Percentiles rank a stretch among this genome's conserved stretches.
phyloP scores from a whole-genome alignment of 1,284 basidiomycete species.

The Pyrrhoderma noxium region DNA sequence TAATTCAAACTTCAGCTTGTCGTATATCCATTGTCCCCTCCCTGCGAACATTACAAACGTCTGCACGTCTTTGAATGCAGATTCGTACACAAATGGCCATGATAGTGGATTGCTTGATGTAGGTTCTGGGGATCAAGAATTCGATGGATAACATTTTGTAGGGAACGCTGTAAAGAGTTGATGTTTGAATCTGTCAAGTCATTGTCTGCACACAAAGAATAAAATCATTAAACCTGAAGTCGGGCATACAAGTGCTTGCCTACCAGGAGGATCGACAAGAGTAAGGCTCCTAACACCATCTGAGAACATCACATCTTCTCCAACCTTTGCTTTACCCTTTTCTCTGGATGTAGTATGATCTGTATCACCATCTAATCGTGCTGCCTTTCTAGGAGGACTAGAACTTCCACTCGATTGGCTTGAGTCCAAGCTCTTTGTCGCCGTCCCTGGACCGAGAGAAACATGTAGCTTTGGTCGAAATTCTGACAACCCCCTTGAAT shows the following conservation, averaged over 20 bases:
- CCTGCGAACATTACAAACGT: constrained; percentile 11
- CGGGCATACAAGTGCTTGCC: background rate
- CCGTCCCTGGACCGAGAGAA: background rate
- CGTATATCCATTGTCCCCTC: constrained; percentile 17
- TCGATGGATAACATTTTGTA: constrained; percentile 8
- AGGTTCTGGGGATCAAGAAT: constrained; percentile 3
- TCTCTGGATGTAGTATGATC: constrained; percentile 14
- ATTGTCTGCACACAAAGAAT: background rate
- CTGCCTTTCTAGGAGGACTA: constrained; percentile 16
- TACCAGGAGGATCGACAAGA: constrained; percentile 9
- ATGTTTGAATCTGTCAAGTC: constrained; percentile 6
- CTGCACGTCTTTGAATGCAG: constrained; percentile 8
- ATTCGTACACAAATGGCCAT: constrained; percentile 5
- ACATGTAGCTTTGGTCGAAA: constrained; percentile 8
- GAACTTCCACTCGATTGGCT: background rate
- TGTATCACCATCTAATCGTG: constrained; percentile 16
- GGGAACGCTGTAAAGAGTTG: constrained; percentile 3
- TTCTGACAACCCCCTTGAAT: constrained; percentile 11
- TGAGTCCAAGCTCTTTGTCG: background rate
- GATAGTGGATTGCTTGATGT: background rate
- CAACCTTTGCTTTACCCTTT: constrained; percentile 13
- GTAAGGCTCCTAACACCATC: constrained; percentile 13
- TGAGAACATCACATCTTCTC: background rate
- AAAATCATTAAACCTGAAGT: background rate
- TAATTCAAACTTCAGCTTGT: constrained; percentile 15